Base-by-base conservation (phyloP, 441 rosid species). In the Syzygium syzygioides region DNA sequence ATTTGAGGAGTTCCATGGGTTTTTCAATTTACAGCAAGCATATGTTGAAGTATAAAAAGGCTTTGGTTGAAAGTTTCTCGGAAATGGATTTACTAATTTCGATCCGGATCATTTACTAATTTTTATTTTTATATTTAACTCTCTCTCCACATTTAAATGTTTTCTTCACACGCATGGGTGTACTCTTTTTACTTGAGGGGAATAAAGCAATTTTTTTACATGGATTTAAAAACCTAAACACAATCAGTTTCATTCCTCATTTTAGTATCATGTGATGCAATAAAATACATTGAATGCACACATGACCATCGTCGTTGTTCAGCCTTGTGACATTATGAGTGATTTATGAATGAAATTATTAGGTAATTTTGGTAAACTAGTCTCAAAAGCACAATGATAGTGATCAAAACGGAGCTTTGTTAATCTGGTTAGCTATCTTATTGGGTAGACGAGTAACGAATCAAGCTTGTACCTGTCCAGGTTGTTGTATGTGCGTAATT, bases 241-340 rank as follows among this genome's bases (percentile, higher is more conserved):
- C 30, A 1, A 59, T 59, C 1, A 0, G 8, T 5, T 26, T 59
- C 30, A 59, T 59, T 59, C 0, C 0, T 59, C 62, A 56, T 56
- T 56, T 56, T 56, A 23, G 23, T 23, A 23, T 56, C 60, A 8
- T 23, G 60, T 5, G 7, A 59, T 56, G 60, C 12, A 56, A 14
- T 26, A 59, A 0, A 57, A 57, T 25, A 57, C n/a, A 25, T 10
- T 1, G 25, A 23, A 59, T 26, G 64, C 64, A 5, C 30, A 59
- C 17, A 0, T 59, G 30, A 19, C 15, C 15, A 5, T 59, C 7
- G 2, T 56, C 10, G 32, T 60, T 14, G 2, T 7, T 64, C 0
- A 20, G 20, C 71, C 68, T 62, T 6, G 34, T 62, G 68, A 62
- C 34, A 62, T 4, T n/a, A 14, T 1, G 4, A 7, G 34, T 62